Percentiles rank a stretch among this genome's conserved stretches.
Evolutionary conservation across 371 early-diverging fungal genomes (phyloP).

Genomic region (Rhizomucor miehei): DNA sequence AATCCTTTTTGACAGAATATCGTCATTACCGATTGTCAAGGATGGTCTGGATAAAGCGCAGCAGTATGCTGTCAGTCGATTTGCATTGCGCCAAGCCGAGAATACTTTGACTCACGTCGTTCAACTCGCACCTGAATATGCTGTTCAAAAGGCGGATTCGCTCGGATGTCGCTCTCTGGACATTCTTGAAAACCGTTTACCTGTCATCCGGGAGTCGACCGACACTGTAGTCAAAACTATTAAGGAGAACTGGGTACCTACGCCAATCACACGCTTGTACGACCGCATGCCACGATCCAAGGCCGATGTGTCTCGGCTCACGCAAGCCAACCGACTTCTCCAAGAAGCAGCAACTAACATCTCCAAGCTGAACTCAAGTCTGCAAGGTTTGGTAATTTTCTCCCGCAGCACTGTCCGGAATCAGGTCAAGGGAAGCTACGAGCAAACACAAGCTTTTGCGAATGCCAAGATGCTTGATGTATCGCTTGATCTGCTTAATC

Average conservation of each 20-base stretch:
- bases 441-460: constrained; percentile 20
- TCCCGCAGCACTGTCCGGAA: no score
- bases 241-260: constrained; percentile 46
- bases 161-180: constrained; percentile 65
- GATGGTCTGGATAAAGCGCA: constrained; percentile 51
- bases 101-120: constrained; percentile 42
- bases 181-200: constrained; percentile 54
- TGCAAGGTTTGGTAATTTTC: constrained; percentile 11
- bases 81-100: constrained; percentile 49
- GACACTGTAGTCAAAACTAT: constrained; percentile 49
- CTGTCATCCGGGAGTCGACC: constrained; percentile 56
- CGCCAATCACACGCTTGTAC: constrained; percentile 13
- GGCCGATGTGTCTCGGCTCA: background rate
- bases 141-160: constrained; percentile 51
- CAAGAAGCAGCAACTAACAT: constrained; percentile 24
- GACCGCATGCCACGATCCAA: constrained; percentile 31
- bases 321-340: constrained; percentile 25
- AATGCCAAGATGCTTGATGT: constrained; percentile 29
- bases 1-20: no score
- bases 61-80: constrained; percentile 54
- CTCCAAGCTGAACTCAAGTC: constrained; percentile 16
- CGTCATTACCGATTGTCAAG: constrained; percentile 58
- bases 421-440: constrained; percentile 28
- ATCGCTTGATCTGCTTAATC: constrained; percentile 23
- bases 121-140: constrained; percentile 42